Base-by-base conservation (phyloP, 176 grass and related monocot species). In the Carex parvula region DNA sequence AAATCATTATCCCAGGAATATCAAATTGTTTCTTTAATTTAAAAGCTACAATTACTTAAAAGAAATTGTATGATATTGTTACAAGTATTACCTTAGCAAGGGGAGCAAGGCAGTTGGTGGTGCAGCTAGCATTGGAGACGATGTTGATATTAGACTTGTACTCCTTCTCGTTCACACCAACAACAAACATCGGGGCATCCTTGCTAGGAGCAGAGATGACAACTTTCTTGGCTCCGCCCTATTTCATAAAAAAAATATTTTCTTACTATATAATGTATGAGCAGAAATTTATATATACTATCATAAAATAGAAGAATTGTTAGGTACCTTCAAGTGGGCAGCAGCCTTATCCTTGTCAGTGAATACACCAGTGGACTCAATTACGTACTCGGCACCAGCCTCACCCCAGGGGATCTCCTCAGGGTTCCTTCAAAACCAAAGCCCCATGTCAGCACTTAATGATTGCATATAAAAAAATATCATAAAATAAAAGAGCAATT, bases 211-310 rank as follows among this genome's bases (percentile, higher is more conserved):
- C 92, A 84, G 87, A 91, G 72, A 94, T 94, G 22, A 94, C 21
- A 4, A 94, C 87, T 84, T 91, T 94, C 89, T 94, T 94, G 29
- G 92, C 89, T 13, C 92, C 89, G 63, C 92, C 92, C 91, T 92
- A 32, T 75, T 81, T 71, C 37, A 69, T 79, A 56, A 4, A 8
- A 32, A 11, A 13, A 81, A n/a, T 3, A 68, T 46, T 22, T 14
- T 46, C 17, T 33, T 29, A 30, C 6, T 11, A 15, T 79, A 68
- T 26, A 68, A 79, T 32, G 8, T 42, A 41, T 39, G 10, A 41
- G 3, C 20, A 56, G 5, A 22, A 64, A 29, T 46, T 20, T 41
- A 63, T 3, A 62, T 81, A 14, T 21, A 24, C 41, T 48, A 44
- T 22, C 6, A 24, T 22, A 15, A 46, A 48, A n/a, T 10, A 11